Percentiles rank a stretch among this genome's conserved stretches.
phyloP scores from a whole-genome alignment of 75 land plant genomes.

The Picea glauca region DNA sequence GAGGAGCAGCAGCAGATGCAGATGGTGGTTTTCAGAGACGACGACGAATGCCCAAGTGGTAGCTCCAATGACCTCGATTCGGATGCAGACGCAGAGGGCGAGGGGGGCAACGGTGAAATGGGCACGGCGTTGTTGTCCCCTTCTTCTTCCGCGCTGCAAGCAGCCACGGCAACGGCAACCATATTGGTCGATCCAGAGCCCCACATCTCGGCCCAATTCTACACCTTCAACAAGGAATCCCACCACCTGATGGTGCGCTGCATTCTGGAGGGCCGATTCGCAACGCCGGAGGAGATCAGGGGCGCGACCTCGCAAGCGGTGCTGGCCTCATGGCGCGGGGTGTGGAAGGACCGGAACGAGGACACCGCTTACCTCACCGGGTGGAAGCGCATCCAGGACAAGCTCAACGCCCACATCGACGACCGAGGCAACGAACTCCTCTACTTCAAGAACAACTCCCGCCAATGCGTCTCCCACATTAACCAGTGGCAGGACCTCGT shows the following conservation, averaged over 20 bases:
- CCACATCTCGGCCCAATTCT: slow-evolving; percentile 75
- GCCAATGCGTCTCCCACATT: slow-evolving; percentile 65
- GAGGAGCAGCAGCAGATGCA: neutral
- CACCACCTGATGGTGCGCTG: slow-evolving; percentile 78
- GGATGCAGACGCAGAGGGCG: slow-evolving; percentile 10
- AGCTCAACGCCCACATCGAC: slow-evolving; percentile 53
- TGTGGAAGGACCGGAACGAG: slow-evolving; percentile 95
- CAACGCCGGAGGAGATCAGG: slow-evolving; percentile 69
- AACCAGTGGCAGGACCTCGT: slow-evolving; percentile 90
- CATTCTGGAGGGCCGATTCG: slow-evolving; percentile 49
- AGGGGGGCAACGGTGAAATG: neutral
- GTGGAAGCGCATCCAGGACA: slow-evolving; percentile 94
- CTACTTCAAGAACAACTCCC: slow-evolving; percentile 67
- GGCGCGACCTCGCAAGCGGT: slow-evolving; percentile 55
- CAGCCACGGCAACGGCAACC: neutral
- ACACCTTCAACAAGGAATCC: slow-evolving; percentile 76
- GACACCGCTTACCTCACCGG: slow-evolving; percentile 85
- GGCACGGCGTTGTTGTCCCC: neutral
- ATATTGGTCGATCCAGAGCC: slow-evolving; percentile 52
- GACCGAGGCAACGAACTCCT: slow-evolving; percentile 35
- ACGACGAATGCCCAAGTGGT: slow-evolving; percentile 5
- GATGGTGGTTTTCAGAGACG: slow-evolving; percentile 13
- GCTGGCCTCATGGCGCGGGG: slow-evolving; percentile 67
- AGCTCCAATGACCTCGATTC: slow-evolving; percentile 4
- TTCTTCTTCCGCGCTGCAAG: neutral